Evolutionary conservation across 495 filamentous ascomycete species (phyloP), one percentile per base, ranked within the genome.

Genomic region (Penicillium lagena): DNA sequence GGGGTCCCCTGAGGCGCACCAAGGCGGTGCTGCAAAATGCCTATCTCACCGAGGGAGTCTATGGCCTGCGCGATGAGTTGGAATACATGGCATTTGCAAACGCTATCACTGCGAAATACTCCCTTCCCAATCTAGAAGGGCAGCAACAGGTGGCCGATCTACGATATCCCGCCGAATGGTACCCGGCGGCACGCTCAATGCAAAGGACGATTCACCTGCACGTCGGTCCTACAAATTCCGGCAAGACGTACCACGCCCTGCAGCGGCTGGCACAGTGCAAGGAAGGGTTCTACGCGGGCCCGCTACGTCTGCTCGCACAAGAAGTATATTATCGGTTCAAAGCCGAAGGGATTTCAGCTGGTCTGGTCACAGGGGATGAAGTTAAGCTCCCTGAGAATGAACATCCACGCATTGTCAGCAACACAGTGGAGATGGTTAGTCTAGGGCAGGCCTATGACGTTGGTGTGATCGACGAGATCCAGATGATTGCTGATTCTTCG

Each of bases 201-300:
- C 83, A 90, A 58, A 76, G 94, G 31, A 91, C 79, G 2, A 76
- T 96, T 43, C 86, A 96, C 71, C 69, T 99, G 8, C 94, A 99
- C 58, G 90, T 99, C 37, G 94, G 94, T 1, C 94, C 94, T 1
- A 99, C 94, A 2, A 99, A 99, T 65, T 96, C 90, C 6, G 94
- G 94, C 44, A 99, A 99, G 67, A 99, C 94, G 2, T 97, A 97
- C 63, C 84, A 89, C 60, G 94, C 94, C 4, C 64, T 99, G 40
- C 83, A 95, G 64, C 77, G 85, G n/a, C 78, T 99, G 8, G 84
- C 94, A 60, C 66, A 77, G 30, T 80, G 83, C 27, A 75, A 81
- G 34, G 76, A 72, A 14, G 94, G 94, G 11, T 81, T 95, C 42
- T 99, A 95, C 58, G 89, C 91, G 30, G 94, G 94, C 2, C 94